phyloP scores from a whole-genome alignment of 805 yeast species.

The Ogataea thermomethanolica region DNA sequence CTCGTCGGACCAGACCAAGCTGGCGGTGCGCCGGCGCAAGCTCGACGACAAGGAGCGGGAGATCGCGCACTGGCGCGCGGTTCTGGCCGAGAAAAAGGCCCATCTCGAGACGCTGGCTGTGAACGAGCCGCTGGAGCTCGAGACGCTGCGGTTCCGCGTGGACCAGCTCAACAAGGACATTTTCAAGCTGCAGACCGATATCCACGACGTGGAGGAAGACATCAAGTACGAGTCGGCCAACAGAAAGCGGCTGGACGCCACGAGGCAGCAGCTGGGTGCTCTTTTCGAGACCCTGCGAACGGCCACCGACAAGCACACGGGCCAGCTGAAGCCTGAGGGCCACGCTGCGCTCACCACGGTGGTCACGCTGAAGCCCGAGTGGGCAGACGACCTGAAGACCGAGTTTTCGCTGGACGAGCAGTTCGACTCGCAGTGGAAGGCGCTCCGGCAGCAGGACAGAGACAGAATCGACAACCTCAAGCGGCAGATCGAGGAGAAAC shows the following conservation, averaged over 20 bases:
- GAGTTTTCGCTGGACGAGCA: constrained; percentile 34
- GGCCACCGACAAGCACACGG: constrained; percentile 29
- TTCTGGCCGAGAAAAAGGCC: constrained; percentile 26
- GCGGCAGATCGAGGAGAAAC: constrained; percentile 21
- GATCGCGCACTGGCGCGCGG: constrained; percentile 33
- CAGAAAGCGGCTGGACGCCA: constrained; percentile 26
- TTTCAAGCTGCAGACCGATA: constrained; percentile 26
- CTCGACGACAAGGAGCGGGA: constrained; percentile 35
- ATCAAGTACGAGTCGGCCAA: constrained; percentile 27
- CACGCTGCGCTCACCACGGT: constrained; percentile 21
- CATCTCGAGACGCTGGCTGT: constrained; percentile 10
- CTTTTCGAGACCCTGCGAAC: constrained; percentile 24
- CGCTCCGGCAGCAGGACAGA: constrained; percentile 37
- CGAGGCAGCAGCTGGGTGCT: constrained; percentile 22
- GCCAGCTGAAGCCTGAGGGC: constrained; percentile 30
- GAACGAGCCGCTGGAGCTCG: constrained; percentile 20
- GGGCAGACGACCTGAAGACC: constrained; percentile 29
- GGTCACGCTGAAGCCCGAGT: constrained; percentile 27
- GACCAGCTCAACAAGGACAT: constrained; percentile 29
- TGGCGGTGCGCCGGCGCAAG: constrained; percentile 27
- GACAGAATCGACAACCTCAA: constrained; percentile 27
- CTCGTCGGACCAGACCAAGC: constrained; percentile 31
- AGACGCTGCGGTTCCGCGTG: constrained; percentile 20
- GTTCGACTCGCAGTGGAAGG: constrained; percentile 39
- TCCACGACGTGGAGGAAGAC: constrained; percentile 33